Evolutionary conservation across 345 rosid species (phyloP), one percentile per base, ranked within the genome.

Genomic region (Pistacia vera): DNA sequence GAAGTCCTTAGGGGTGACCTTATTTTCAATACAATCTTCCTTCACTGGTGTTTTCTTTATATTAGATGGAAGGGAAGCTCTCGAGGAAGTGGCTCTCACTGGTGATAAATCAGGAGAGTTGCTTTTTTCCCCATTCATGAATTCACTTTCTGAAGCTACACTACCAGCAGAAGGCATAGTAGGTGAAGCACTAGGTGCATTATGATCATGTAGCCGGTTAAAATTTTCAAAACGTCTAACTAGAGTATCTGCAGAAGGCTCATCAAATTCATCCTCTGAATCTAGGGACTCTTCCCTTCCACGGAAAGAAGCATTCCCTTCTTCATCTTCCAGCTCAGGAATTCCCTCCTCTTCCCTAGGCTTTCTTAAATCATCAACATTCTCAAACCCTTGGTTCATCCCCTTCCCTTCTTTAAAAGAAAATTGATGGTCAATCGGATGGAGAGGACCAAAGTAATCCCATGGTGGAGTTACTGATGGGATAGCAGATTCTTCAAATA

Each of bases 401-500:
- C 81, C 84, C 71, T 81, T 85, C 18, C 81, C 91, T 64, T 85
- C 88, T 76, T 84, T 88, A 75, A 85, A 83, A 38, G 98, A 85
- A 76, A 88, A 83, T 57, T 86, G 89, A 70, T 76, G 75, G 76
- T 91, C 97, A 33, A 83, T 81, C 20, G 97, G 94, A 79, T 88
- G 93, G 78, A 66, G 81, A 78, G 85, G 88, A 70, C 85, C 91
- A 84, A 96, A 93, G 82, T 81, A 96, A 85, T 96, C 99, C 99
- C 99, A 96, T 11, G 81, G 90, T 13, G 92, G 89, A 49, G 88
- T 81, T 78, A 84, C 92, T 60, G 92, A 67, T 4, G 91, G 87
- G 62, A 74, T 62, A 33, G 87, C 64, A 63, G 97, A 86, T 77
- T 78, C 86, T 75, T 91, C 92, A 72, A 77, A 77, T 41, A 86